A percentile compares a stretch with the other conserved stretches of the same genome.
These are phyloP conservation scores for Kodamaea plutei DNA, from an alignment of 1,139 yeast genomes.

Conservation along the genomic window DNA sequence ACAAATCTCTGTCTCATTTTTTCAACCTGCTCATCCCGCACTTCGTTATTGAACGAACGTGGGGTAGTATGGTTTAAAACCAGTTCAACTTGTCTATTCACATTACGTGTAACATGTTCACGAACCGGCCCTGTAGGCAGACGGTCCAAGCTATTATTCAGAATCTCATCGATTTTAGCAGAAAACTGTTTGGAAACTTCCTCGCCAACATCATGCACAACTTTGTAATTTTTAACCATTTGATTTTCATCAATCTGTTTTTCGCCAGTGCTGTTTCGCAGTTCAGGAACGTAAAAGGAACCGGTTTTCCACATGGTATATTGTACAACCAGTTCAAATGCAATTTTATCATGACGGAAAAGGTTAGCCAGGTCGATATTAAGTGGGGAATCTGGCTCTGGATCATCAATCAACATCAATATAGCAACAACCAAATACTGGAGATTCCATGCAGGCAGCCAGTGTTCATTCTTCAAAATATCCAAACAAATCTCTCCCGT, in stretches of 20 bases:
- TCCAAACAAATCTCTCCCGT: conserved; percentile 76
- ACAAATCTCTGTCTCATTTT: conserved; percentile 18
- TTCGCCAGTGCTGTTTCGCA: conserved; percentile 4
- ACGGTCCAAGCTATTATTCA: conserved; percentile 11
- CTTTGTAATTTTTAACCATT: conserved; percentile 12
- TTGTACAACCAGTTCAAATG: conserved; percentile 61
- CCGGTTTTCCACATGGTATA: conserved; percentile 52
- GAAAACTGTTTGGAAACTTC: conserved; percentile 22
- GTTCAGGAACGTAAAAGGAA: conserved; percentile 12
- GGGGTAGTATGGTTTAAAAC: background rate
- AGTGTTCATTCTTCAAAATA: conserved; percentile 55
- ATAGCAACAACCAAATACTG: conserved; percentile 69
- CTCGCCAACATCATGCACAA: conserved; percentile 22
- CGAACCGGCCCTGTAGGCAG: conserved; percentile 18
- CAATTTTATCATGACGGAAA: conserved; percentile 46
- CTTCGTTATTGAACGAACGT: conserved; percentile 4
- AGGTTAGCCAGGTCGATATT: conserved; percentile 85
- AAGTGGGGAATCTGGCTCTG: conserved; percentile 83
- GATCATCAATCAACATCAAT: conserved; percentile 62
- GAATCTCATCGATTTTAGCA: conserved; percentile 21
- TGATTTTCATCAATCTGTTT: conserved; percentile 1
- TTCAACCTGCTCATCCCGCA: conserved; percentile 15
- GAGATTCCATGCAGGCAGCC: conserved; percentile 92
- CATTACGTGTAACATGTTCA: conserved; percentile 20
- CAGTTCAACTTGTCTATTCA: conserved; percentile 19